Conservation (phyloP, 768 basidiomycete genomes). For the Jaapia argillacea region DNA sequence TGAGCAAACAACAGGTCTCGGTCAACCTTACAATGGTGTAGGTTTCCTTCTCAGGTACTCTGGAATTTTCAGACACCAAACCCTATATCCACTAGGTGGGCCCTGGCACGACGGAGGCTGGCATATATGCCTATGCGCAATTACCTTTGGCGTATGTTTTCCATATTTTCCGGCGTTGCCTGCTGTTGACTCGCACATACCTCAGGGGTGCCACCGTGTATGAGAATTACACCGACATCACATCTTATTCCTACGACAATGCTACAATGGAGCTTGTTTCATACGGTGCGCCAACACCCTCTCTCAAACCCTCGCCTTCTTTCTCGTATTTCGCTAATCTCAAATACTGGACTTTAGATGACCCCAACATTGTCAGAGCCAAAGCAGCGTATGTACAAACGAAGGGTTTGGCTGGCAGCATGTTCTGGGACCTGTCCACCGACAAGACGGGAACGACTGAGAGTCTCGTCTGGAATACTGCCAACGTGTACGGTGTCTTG, state of each 20-base stretch:
- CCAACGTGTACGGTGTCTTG: slow-evolving; percentile 35
- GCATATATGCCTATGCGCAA: slow-evolving; percentile 67
- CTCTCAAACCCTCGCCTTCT: no score
- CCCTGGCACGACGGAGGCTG: slow-evolving; percentile 59
- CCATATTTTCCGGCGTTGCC: no score
- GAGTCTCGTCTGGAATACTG: slow-evolving; percentile 48
- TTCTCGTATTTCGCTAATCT: no score
- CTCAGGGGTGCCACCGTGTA: slow-evolving; percentile 37
- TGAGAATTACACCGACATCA: slow-evolving; percentile 61
- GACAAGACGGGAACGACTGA: slow-evolving; percentile 47
- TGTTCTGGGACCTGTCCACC: slow-evolving; percentile 49
- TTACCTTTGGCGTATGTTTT: slow-evolving; percentile 55
- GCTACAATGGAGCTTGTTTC: slow-evolving; percentile 58
- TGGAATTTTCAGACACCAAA: no score
- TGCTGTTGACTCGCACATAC: no score
- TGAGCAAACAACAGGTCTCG: slow-evolving; percentile 57
- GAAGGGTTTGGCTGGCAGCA: slow-evolving; percentile 54
- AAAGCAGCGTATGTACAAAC: slow-evolving; percentile 62
- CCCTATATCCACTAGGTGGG: slow-evolving; percentile 58
- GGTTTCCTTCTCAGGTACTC: slow-evolving; percentile 11
- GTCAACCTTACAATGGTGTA: slow-evolving; percentile 58
- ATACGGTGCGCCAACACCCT: no score
- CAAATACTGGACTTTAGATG: no score
- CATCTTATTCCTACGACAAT: slow-evolving; percentile 70
- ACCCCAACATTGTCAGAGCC: slow-evolving; percentile 49